Base-by-base conservation (phyloP, 148 eudicot species). In the Mesembryanthemum crystallinum region DNA sequence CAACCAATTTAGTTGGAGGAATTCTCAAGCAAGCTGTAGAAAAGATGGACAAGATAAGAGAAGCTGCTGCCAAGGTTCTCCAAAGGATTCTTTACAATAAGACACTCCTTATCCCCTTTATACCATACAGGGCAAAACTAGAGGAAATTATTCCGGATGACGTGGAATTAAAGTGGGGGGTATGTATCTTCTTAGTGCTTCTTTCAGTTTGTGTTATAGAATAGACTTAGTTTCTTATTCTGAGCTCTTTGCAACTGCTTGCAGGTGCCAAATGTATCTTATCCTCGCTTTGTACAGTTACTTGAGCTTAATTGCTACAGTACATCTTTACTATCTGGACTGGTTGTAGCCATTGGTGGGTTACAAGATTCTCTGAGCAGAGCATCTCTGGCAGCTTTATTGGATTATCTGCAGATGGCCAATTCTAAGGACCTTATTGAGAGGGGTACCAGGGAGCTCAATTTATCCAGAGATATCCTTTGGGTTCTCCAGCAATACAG, bases 31-130 rank as follows among this genome's bases (percentile, higher is more conserved):
- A 89, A 87, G 96, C 93, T 79, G 97, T 89, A 21, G 98, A 94
- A 80, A 94, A 94, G 84, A 89, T 94, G 94, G 98, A 94, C 79
- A 92, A 90, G 80, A 27, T 94, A 69, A 83, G 98, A 82, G 98
- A 94, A 80, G 80, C 79, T 63, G 97, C 97, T 79, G 98, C 93
- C 55, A 89, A 80, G 84, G 84, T 85, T 88, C 93, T 94, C 23
- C 89, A 83, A 76, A 87, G 96, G 84, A 84, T 94, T 75, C 83
- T 94, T 70, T 82, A 90, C 76, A 89, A 84, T 73, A 81, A 81
- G 77, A 80, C 80, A 30, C 51, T 81, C 67, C 83, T 73, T 77
- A 86, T 94, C 25, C 94, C 97, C 57, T 84, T 73, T 62, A 85
- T 94, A 82, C 93, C 97, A 63, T 76, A 83, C 75, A 81, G 92